Evolutionary conservation across 768 basidiomycete genomes (phyloP).

Genomic region (Lanmaoa rubissima): DNA sequence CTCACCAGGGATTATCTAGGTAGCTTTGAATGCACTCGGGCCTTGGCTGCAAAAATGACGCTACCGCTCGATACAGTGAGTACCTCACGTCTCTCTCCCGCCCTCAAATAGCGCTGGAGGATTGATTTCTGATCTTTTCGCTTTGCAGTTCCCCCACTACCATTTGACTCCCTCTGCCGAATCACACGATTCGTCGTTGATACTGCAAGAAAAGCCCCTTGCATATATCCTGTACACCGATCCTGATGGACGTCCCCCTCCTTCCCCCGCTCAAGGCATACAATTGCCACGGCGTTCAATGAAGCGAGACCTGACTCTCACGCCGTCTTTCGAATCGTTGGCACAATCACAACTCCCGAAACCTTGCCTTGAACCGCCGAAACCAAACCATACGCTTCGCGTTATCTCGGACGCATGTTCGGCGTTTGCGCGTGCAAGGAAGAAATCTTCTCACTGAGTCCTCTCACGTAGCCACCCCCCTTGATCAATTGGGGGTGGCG

Average conservation of each 20-base stretch:
- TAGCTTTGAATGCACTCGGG: conserved; percentile 11
- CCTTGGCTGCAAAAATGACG: conserved; percentile 18
- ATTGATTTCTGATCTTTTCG: not conserved
- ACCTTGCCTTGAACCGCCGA: conserved; percentile 6
- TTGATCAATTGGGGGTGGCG: not conserved
- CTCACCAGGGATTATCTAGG: conserved; percentile 2
- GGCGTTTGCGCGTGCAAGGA: conserved; percentile 15
- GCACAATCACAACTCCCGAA: not conserved
- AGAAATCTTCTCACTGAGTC: conserved; percentile 8
- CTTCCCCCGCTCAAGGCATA: conserved; percentile 5
- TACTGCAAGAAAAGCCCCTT: conserved; percentile 5
- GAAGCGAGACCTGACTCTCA: conserved; percentile 14
- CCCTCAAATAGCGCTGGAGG: not conserved
- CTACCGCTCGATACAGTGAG: conserved; percentile 19
- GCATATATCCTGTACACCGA: conserved; percentile 21
- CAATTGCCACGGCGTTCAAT: conserved; percentile 1
- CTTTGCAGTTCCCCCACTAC: conserved; percentile 8
- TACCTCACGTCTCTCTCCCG: not conserved
- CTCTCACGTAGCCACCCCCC: not conserved
- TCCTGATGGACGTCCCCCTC: conserved; percentile 9
- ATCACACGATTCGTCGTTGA: conserved; percentile 7
- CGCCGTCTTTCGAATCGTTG: conserved; percentile 3
- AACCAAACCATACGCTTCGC: conserved; percentile 24
- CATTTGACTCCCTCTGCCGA: conserved; percentile 7
- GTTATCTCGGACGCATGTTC: conserved; percentile 26